Percentiles rank a stretch among this genome's conserved stretches.
phyloP scores from a whole-genome alignment of 2,329 filamentous ascomycete genomes.

The Monilinia polystroma region DNA sequence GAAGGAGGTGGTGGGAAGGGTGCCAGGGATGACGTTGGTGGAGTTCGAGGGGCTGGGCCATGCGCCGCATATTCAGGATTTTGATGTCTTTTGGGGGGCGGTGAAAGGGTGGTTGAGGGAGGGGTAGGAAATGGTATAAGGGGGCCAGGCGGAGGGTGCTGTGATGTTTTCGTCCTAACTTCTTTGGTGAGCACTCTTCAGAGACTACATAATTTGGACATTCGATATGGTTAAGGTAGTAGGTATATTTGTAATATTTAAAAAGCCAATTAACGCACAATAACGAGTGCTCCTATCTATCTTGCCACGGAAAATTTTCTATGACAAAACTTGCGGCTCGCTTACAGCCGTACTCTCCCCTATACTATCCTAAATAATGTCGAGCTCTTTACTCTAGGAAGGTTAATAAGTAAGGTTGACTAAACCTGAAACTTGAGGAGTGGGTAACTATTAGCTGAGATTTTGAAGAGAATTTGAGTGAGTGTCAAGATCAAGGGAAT shows the following conservation, averaged over 20 bases:
- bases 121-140: neutral
- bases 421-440: no score
- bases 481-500: no score
- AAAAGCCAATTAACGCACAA: neutral
- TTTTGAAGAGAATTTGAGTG: no score
- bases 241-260: neutral
- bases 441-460: no score
- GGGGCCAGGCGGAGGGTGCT: neutral
- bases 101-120: neutral
- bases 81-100: constrained; percentile 35
- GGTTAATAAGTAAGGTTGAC: no score
- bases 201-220: neutral
- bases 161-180: neutral
- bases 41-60: constrained; percentile 52
- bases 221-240: neutral
- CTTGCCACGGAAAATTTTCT: neutral
- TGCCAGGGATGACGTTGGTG: constrained; percentile 46
- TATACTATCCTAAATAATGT: neutral
- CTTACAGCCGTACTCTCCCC: neutral
- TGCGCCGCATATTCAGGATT: constrained; percentile 53
- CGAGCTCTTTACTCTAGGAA: neutral
- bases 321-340: neutral
- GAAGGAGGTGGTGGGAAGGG: constrained; percentile 45
- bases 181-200: neutral
- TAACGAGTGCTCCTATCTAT: neutral